These are phyloP conservation scores for Aspergillus sparsus DNA, from an alignment of 495 filamentous ascomycete species.

Conservation along the genomic window DNA sequence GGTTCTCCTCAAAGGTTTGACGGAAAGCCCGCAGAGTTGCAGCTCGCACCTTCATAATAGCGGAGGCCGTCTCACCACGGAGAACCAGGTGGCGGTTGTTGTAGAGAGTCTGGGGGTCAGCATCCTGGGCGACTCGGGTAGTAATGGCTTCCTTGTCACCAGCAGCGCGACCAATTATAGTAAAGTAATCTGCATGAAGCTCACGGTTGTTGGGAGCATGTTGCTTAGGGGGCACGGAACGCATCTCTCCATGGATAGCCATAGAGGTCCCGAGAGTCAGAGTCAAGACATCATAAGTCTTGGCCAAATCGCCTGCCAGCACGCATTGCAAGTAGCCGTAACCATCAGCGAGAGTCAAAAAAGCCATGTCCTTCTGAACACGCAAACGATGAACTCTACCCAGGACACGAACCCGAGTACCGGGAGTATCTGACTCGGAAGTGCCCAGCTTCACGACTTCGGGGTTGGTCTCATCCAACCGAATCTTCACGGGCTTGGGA, in stretches of 20 bases:
- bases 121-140: conserved; percentile 79
- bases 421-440: conserved; percentile 53
- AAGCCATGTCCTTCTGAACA: conserved; percentile 82
- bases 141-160: conserved; percentile 93
- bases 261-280: conserved; percentile 90
- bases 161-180: conserved; percentile 79
- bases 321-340: conserved; percentile 91
- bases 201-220: conserved; percentile 87
- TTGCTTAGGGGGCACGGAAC: conserved; percentile 73
- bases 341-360: conserved; percentile 84
- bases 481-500: conserved; percentile 74
- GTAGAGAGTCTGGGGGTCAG: conserved; percentile 77
- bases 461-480: conserved; percentile 65
- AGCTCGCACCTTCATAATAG: conserved; percentile 89
- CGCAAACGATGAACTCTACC: conserved; percentile 86
- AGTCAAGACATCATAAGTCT: conserved; percentile 87
- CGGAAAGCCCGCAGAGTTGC: conserved; percentile 82
- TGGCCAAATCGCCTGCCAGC: conserved; percentile 78
- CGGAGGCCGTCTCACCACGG: conserved; percentile 81
- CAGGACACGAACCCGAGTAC: conserved; percentile 77
- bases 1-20: conserved; percentile 74
- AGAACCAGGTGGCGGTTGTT: conserved; percentile 92
- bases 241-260: conserved; percentile 85
- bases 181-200: conserved; percentile 91
- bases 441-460: conserved; percentile 61